Conservation (phyloP, 2,329 filamentous ascomycete genomes). For the Botrytis aclada region DNA sequence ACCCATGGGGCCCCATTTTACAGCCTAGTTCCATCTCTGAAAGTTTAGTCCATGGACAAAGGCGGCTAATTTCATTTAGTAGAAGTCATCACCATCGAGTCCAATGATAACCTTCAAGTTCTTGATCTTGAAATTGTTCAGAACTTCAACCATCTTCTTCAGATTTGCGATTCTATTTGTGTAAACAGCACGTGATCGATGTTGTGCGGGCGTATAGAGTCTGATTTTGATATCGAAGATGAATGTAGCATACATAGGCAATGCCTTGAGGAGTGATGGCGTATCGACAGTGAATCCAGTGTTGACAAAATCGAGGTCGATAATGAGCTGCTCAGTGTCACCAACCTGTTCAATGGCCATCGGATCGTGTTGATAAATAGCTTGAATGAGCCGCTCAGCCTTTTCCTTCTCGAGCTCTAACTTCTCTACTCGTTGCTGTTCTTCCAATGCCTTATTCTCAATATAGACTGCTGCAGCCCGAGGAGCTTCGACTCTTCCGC, state of each 20-base stretch:
- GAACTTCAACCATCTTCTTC: background rate
- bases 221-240: background rate
- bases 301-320: background rate
- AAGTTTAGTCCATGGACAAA: background rate
- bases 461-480: background rate
- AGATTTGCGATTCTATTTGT: too few relatives aligned
- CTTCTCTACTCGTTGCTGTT: background rate
- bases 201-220: background rate
- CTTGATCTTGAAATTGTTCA: background rate
- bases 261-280: background rate
- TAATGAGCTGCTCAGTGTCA: background rate
- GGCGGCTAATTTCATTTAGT: background rate
- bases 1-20: too few relatives aligned
- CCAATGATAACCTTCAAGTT: background rate
- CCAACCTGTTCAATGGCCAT: background rate
- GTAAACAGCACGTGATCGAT: background rate
- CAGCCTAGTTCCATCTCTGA: background rate
- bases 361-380: background rate
- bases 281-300: background rate
- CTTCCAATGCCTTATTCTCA: background rate
- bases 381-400: background rate
- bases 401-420: background rate
- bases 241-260: background rate
- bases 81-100: background rate
- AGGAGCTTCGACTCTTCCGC: background rate